These are phyloP conservation scores for Moelleriella libera DNA, from an alignment of 2,329 filamentous ascomycete genomes.

Conservation along the genomic window DNA sequence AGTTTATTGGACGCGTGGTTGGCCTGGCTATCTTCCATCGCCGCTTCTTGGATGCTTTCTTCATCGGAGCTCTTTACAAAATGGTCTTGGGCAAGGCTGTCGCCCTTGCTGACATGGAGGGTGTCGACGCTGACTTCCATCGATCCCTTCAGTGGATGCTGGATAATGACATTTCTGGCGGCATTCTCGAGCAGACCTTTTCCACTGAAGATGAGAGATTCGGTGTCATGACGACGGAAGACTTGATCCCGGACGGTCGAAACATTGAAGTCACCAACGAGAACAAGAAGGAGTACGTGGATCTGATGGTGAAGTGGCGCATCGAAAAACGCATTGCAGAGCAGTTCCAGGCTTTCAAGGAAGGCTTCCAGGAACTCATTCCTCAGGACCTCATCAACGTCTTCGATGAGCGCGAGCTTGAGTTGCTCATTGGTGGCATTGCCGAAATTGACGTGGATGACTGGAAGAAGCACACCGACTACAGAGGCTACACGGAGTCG, in stretches of 20 bases:
- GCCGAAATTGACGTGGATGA: constrained; percentile 99
- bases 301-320: constrained; percentile 97
- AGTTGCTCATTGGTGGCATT: constrained; percentile 93
- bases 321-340: constrained; percentile 97
- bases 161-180: constrained; percentile 89
- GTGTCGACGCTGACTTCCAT: constrained; percentile 96
- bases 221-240: constrained; percentile 84
- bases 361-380: constrained; percentile 95
- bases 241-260: constrained; percentile 78
- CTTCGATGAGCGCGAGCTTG: constrained; percentile 93
- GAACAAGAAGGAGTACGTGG: constrained; percentile 98
- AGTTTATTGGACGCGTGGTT: constrained; percentile 96
- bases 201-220: constrained; percentile 96
- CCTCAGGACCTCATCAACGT: constrained; percentile 94
- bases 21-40: constrained; percentile 96
- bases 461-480: constrained; percentile 99
- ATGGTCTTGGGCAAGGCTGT: constrained; percentile 96
- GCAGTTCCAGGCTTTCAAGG: constrained; percentile 96
- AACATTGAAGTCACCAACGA: constrained; percentile 95
- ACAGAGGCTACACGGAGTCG: constrained; percentile 93
- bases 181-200: constrained; percentile 89
- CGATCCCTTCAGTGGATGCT: constrained; percentile 93
- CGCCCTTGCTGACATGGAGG: constrained; percentile 89
- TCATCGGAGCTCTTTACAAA: constrained; percentile 98
- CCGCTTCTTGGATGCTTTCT: constrained; percentile 95